Base-by-base conservation (phyloP, 139 green algal genomes). In the Yamagishiella unicocca region DNA sequence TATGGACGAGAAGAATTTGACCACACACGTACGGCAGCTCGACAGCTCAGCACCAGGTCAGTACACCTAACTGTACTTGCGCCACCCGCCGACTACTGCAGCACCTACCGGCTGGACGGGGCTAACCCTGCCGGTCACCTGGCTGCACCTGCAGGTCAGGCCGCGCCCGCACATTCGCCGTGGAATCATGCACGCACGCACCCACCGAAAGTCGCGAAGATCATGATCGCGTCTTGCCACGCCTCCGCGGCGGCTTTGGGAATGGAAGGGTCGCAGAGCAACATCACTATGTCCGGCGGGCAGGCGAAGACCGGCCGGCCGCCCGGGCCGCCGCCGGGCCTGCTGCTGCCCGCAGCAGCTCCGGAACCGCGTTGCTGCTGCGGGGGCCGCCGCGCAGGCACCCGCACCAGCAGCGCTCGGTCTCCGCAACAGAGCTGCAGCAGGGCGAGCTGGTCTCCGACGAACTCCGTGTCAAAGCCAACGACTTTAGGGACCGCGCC, bases 161-260 rank as follows among this genome's bases (percentile, higher is more conserved):
- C n/a, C n/a, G n/a, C n/a, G n/a, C n/a, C n/a, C n/a, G n/a, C n/a
- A n/a, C n/a, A n/a, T n/a, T n/a, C n/a, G n/a, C n/a, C n/a, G n/a
- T n/a, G n/a, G n/a, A n/a, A n/a, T n/a, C n/a, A n/a, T n/a, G n/a
- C n/a, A n/a, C n/a, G n/a, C n/a, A n/a, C 14, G 37, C 29, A 77
- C 68, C 37, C 54, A 87, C 81, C 81, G 42, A 68, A 70, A 4
- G 43, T 66, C 4, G 33, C 53, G 37, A 62, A 87, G 35, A 87
- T 25, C 50, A 87, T 87, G 12, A 87, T 53, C 5, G 82, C 82
- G 46, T 87, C 82, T 46, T 87, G 82, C 82, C 82, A 87, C 67
- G 29, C 67, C 82, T 87, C 82, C 46, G 82, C 66, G 17, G 82
- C 82, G 4, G 82, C 82, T 67, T 87, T 87, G 33, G 35, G 38